Conservation (phyloP, 2,329 filamentous ascomycete species). For the Parastagonospora avenae region DNA sequence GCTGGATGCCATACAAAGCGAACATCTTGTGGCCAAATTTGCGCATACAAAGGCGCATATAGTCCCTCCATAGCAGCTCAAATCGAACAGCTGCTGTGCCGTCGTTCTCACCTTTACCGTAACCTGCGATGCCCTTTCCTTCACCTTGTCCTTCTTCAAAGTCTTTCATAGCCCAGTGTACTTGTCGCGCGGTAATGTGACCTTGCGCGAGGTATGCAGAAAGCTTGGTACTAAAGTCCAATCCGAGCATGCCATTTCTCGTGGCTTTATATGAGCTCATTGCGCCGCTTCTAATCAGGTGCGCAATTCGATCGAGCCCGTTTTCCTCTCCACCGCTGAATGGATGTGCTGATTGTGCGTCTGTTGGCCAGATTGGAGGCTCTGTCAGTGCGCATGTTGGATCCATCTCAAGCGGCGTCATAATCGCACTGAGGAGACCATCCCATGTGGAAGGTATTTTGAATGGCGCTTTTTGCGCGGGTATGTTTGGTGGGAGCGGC, state of each 20-base stretch:
- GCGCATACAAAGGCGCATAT: conserved; percentile 75
- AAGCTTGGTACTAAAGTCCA: conserved; percentile 76
- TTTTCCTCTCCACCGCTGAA: conserved; percentile 70
- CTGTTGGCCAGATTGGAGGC: conserved; percentile 60
- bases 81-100: conserved; percentile 73
- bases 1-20: conserved; percentile 66
- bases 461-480: conserved; percentile 67
- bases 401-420: conserved; percentile 61
- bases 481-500: conserved; percentile 61
- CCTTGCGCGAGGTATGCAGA: conserved; percentile 76
- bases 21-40: conserved; percentile 74
- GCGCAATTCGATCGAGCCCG: conserved; percentile 63
- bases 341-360: conserved; percentile 65
- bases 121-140: conserved; percentile 53
- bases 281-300: conserved; percentile 65
- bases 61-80: conserved; percentile 77
- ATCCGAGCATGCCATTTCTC: conserved; percentile 72
- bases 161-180: conserved; percentile 70
- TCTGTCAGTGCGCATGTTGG: conserved; percentile 53
- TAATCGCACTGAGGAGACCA: conserved; percentile 59
- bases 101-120: conserved; percentile 72
- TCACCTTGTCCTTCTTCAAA: conserved; percentile 68
- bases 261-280: conserved; percentile 71
- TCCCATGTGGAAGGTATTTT: conserved; percentile 62
- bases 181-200: conserved; percentile 72